phyloP scores from a whole-genome alignment of 164 flowering plant genomes.

The Nymphaea colorata region DNA sequence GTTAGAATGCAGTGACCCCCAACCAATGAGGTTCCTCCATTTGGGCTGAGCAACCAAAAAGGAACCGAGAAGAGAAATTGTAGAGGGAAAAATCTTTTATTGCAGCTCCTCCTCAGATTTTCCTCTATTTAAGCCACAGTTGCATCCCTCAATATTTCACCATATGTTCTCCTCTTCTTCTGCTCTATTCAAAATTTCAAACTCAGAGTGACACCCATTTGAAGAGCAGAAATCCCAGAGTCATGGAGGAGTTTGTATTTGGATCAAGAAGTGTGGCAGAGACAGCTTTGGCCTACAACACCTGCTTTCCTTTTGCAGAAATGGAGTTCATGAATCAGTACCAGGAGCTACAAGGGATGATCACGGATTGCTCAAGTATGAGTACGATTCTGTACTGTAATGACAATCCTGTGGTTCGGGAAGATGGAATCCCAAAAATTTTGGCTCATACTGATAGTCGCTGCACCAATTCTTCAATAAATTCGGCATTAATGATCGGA shows the following conservation, averaged over 20 bases:
- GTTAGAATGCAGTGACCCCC: not conserved
- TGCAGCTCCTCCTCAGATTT: not conserved
- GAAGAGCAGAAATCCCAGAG: not conserved
- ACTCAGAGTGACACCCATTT: too few relatives aligned
- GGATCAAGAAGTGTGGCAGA: not conserved
- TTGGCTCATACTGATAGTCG: too few relatives aligned
- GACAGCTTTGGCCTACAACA: not conserved
- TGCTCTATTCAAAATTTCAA: too few relatives aligned
- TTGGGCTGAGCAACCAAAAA: not conserved
- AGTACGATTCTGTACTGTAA: not conserved
- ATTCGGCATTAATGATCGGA: not conserved
- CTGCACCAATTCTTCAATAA: not conserved
- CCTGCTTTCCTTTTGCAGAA: not conserved
- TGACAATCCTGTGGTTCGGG: not conserved
- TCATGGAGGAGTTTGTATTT: not conserved
- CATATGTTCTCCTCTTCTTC: too few relatives aligned
- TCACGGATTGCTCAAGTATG: not conserved
- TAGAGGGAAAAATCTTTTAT: not conserved
- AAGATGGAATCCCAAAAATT: not conserved
- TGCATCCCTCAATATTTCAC: not conserved
- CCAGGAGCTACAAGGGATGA: not conserved
- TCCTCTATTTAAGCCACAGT: not conserved
- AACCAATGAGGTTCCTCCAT: not conserved
- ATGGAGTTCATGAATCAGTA: not conserved
- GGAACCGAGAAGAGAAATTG: not conserved